Evolutionary conservation across 345 rosid genomes (phyloP), one percentile per base, ranked within the genome.

Genomic region (Salix caprea): DNA sequence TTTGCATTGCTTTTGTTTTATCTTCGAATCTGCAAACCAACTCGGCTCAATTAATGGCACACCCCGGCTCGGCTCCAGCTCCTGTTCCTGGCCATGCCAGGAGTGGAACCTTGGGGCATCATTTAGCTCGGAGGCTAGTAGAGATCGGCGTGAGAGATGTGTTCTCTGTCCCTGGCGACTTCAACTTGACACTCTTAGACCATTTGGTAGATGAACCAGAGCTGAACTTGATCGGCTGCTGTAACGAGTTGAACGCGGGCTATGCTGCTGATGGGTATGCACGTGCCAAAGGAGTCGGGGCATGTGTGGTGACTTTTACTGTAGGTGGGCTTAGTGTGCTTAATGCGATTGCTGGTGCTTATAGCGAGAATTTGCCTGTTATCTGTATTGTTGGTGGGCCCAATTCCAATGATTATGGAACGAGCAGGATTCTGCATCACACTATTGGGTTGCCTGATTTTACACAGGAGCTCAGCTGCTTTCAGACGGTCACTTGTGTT

Each of bases 231-330:
- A 56, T 90, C 79, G 94, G 94, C 30, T 90, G 94, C 88, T 90
- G 94, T 72, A 90, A 90, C 82, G 94, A 90, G 89, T 89, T 90
- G 39, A 90, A 90, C 77, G 94, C 94, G 13, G 94, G 94, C n/a
- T 90, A 90, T 21, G 94, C 94, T 2, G 94, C 94, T 7, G 94
- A 90, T 34, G 94, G 94, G 39, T 90, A 90, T 72, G 91, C 94
- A 14, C 90, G 94, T 19, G 81, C 90, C 65, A 86, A 32, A 37
- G 91, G 94, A 5, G 89, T 90, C 32, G 94, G 94, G 8, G 94
- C 94, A 13, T 90, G 94, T 46, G 94, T 85, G 3, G 94, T 88
- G 70, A 90, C 94, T 28, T 90, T 90, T 88, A 88, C 94, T n/a
- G 94, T 90, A 8, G 94, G 94, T 11, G 94, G 94, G 39, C 89